phyloP scores from a whole-genome alignment of 2,329 filamentous ascomycete species.

The Cryoendolithus antarcticus region DNA sequence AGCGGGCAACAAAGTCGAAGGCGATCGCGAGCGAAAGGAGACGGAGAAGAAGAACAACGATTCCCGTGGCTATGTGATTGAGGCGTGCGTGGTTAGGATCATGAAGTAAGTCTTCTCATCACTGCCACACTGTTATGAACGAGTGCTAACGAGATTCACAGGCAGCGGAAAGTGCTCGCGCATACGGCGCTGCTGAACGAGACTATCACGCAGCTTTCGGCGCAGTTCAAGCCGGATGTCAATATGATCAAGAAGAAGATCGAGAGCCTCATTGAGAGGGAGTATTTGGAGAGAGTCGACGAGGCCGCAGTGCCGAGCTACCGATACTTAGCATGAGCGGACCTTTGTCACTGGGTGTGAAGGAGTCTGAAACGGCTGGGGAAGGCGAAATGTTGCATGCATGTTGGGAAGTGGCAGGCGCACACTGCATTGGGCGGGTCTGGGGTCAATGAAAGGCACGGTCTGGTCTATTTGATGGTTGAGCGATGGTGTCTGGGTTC shows the following conservation, averaged over 20 bases:
- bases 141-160: slow-evolving; percentile 27
- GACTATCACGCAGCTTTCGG: slow-evolving; percentile 55
- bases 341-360: too few species aligned
- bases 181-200: slow-evolving; percentile 61
- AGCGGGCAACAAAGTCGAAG: slow-evolving; percentile 74
- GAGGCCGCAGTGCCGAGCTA: slow-evolving; percentile 50
- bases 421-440: too few species aligned
- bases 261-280: slow-evolving; percentile 61
- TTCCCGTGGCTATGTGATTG: slow-evolving; percentile 56
- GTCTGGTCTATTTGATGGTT: too few species aligned
- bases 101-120: slow-evolving; percentile 55
- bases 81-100: slow-evolving; percentile 66
- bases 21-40: slow-evolving; percentile 49
- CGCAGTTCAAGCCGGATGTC: slow-evolving; percentile 64
- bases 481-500: too few species aligned
- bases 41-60: slow-evolving; percentile 68
- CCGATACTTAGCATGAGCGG: slow-evolving; percentile 53
- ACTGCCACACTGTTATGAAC: not conserved
- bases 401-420: too few species aligned
- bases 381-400: too few species aligned
- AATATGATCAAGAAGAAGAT: slow-evolving; percentile 71
- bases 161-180: slow-evolving; percentile 59
- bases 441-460: too few species aligned
- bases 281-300: slow-evolving; percentile 69
- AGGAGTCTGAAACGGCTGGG: too few species aligned